Conservation (phyloP, 1,139 yeast species). For the Yamadazyma friedrichii region DNA sequence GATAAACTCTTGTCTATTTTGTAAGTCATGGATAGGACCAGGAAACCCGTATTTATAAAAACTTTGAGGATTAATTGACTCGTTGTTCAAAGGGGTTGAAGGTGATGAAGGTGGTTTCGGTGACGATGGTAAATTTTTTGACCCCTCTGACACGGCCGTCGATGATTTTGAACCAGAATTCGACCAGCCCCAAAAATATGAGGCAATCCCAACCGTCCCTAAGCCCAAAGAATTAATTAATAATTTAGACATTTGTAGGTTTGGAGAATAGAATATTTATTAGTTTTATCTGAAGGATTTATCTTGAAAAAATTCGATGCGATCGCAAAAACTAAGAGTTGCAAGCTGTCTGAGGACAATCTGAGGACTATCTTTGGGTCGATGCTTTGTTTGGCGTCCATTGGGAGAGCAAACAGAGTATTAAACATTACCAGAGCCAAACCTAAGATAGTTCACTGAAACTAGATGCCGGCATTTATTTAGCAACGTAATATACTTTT, state of each 20-base stretch:
- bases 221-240: conserved; percentile 31
- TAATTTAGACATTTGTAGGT: conserved; percentile 28
- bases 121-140: conserved; percentile 17
- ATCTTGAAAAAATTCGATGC: neutral
- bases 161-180: conserved; percentile 7
- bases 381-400: too few relatives aligned
- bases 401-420: too few relatives aligned
- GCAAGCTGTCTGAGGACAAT: neutral
- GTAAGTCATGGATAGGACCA: conserved; percentile 87
- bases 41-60: conserved; percentile 92
- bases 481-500: too few relatives aligned
- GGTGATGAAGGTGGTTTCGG: conserved; percentile 1
- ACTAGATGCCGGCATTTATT: too few relatives aligned
- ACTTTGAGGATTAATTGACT: conserved; percentile 60
- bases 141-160: conserved; percentile 12
- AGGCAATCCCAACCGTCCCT: conserved; percentile 41
- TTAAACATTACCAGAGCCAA: too few relatives aligned
- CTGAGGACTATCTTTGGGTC: too few relatives aligned
- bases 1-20: conserved; percentile 70
- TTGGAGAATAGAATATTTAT: neutral
- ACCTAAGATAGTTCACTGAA: too few relatives aligned
- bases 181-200: conserved; percentile 42
- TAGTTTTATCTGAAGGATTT: neutral
- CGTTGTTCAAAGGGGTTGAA: conserved; percentile 19
- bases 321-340: neutral